phyloP scores from a whole-genome alignment of 192 early-diverging fungal genomes.

The Backusella circina region DNA sequence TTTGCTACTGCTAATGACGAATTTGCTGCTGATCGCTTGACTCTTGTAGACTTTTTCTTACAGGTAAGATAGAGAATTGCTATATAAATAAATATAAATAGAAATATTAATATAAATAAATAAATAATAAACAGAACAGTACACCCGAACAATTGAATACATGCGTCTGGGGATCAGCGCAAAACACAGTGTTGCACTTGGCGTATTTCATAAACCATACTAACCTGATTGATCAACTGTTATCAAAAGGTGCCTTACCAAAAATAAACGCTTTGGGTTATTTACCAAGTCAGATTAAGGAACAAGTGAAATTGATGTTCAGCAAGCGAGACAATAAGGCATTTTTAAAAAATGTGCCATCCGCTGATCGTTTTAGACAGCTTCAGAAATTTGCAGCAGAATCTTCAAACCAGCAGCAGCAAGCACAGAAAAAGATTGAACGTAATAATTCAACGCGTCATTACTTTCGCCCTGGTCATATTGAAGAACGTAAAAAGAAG shows the following conservation, averaged over 20 bases:
- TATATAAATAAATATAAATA: background rate
- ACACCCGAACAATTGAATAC: conserved; percentile 14
- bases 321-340: background rate
- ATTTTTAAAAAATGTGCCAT: too few species aligned
- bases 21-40: background rate
- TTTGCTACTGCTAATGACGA: background rate
- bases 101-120: background rate
- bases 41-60: conserved; percentile 9
- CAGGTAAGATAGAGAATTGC: background rate
- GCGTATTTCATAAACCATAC: conserved; percentile 13
- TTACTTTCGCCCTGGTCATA: conserved; percentile 19
- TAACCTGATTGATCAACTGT: conserved; percentile 2
- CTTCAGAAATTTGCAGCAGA: conserved; percentile 8
- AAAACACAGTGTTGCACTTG: conserved; percentile 21
- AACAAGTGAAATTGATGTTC: background rate
- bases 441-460: conserved; percentile 9
- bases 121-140: background rate
- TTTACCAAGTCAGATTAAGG: conserved; percentile 8
- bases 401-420: background rate
- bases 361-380: conserved; percentile 11
- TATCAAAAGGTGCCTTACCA: conserved; percentile 10
- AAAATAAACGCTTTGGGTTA: background rate
- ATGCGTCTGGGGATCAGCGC: conserved; percentile 9
- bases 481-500: conserved; percentile 11
- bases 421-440: background rate